Evolutionary conservation across 768 basidiomycete genomes (phyloP).

Genomic region (Kwoniella sp.): DNA sequence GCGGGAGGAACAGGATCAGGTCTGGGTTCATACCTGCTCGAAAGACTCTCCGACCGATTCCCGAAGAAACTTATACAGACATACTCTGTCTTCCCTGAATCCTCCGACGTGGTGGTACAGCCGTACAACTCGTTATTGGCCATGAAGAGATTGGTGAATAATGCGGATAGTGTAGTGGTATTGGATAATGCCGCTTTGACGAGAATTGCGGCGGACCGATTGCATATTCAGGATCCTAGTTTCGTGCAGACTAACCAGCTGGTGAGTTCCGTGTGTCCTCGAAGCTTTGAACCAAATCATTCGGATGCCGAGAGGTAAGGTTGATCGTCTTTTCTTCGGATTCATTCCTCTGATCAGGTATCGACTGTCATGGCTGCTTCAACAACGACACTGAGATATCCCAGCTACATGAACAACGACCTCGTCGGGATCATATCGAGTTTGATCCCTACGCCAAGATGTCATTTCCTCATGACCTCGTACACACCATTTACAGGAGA

Average conservation of each 20-base stretch:
- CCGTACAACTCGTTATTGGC: conserved; percentile 96
- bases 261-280: conserved; percentile 28
- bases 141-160: conserved; percentile 88
- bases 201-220: conserved; percentile 86
- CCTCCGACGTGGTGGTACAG: conserved; percentile 93
- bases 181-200: conserved; percentile 93
- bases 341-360: too few relatives aligned
- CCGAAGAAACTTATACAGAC: conserved; percentile 99
- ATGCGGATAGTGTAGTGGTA: conserved; percentile 96
- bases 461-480: conserved; percentile 98
- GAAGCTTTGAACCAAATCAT: too few relatives aligned
- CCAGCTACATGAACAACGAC: conserved; percentile 99
- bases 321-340: too few relatives aligned
- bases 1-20: conserved; percentile 98
- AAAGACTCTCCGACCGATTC: conserved; percentile 94
- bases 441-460: conserved; percentile 92
- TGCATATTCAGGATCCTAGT: conserved; percentile 72
- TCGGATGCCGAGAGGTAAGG: too few relatives aligned
- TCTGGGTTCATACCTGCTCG: conserved; percentile 94
- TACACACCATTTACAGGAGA: conserved; percentile 98
- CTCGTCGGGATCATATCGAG: conserved; percentile 95
- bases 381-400: conserved; percentile 94
- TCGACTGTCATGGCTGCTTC: conserved; percentile 98
- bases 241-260: conserved; percentile 56
- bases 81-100: conserved; percentile 95